Evolutionary conservation across 2,329 filamentous ascomycete species (phyloP).

Genomic region (Xylariaceae sp.): DNA sequence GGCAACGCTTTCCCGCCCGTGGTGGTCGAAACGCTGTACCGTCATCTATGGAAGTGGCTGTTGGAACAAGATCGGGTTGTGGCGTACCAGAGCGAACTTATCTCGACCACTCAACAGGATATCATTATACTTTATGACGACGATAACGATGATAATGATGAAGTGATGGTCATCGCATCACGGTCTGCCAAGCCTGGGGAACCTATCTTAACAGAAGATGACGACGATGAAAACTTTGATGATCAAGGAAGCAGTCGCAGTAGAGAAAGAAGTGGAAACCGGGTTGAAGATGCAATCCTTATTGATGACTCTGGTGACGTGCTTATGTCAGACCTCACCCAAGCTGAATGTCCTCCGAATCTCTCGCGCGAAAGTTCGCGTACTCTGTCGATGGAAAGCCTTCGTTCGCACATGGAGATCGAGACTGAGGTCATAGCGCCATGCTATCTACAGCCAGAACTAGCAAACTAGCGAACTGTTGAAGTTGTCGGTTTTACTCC

Average conservation of each 20-base stretch:
- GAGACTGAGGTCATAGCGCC: too few relatives aligned
- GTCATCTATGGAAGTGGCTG: slow-evolving; percentile 52
- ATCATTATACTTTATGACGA: neutral
- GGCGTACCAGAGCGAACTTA: neutral
- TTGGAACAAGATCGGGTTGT: slow-evolving; percentile 22
- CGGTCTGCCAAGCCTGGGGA: neutral
- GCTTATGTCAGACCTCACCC: neutral
- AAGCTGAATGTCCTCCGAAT: neutral
- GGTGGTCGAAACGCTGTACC: slow-evolving; percentile 56
- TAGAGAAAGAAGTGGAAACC: neutral
- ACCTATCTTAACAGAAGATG: slow-evolving; percentile 3
- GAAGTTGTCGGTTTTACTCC: too few relatives aligned
- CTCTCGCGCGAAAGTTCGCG: slow-evolving; percentile 25
- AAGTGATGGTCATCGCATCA: neutral
- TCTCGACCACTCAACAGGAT: neutral
- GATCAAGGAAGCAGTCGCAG: neutral
- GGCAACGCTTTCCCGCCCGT: slow-evolving; percentile 78
- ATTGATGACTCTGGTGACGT: slow-evolving; percentile 10
- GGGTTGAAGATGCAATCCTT: neutral
- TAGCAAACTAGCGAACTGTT: too few relatives aligned
- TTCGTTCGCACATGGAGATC: too few relatives aligned
- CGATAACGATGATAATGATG: neutral
- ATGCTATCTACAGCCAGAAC: too few relatives aligned
- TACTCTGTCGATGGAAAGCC: slow-evolving; percentile 20
- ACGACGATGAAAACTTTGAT: neutral